Conservation (phyloP, 345 rosid genomes). For the Lepidium sativum region DNA sequence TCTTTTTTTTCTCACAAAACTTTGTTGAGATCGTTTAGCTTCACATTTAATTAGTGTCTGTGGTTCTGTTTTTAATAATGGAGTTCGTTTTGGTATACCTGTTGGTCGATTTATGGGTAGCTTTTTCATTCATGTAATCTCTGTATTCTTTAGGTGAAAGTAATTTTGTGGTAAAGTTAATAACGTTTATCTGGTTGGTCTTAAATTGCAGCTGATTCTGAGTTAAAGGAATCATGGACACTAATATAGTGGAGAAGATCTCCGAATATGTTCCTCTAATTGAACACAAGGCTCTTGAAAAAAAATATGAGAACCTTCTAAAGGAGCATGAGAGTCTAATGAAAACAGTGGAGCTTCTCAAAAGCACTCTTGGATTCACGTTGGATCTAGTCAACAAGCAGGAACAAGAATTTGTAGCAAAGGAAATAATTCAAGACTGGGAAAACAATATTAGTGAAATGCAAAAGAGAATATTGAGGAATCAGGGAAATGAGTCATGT, state of each 20-base stretch:
- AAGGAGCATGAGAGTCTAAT: too few relatives aligned
- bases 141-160: neutral
- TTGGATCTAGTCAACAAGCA: too few relatives aligned
- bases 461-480: neutral
- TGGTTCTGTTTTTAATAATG: neutral
- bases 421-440: too few relatives aligned
- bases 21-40: neutral
- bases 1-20: neutral
- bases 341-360: too few relatives aligned
- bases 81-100: neutral
- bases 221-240: slow-evolving; percentile 6
- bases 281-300: too few relatives aligned
- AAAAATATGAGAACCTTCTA: too few relatives aligned
- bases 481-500: neutral
- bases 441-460: neutral
- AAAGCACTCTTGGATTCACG: too few relatives aligned
- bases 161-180: neutral
- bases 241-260: neutral
- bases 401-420: too few relatives aligned
- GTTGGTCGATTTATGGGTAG: neutral
- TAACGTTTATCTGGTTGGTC: neutral
- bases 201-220: slow-evolving; percentile 7
- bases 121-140: neutral
- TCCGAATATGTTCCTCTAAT: neutral
- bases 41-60: neutral